Base-by-base conservation (phyloP, 2,329 filamentous ascomycete genomes). In the Ambrosiella beaveri region DNA sequence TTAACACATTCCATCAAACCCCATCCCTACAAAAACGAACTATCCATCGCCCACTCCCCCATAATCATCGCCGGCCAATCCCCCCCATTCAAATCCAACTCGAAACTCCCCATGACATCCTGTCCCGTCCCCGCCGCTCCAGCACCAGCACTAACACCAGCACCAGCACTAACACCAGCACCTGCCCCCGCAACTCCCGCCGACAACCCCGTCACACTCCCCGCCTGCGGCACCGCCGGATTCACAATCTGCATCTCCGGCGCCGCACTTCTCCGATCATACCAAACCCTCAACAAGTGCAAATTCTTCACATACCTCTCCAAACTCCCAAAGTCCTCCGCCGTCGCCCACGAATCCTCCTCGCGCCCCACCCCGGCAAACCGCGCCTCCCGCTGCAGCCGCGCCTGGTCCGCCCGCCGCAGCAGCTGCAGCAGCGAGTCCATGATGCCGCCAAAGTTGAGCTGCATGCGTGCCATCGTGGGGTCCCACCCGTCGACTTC, bases 401-500 rank as follows among this genome's bases (percentile, higher is more conserved):
- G 54, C 3, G 58, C 49, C 49, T 57, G 54, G 40, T 60, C 58
- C 8, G 58, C 58, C 17, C 58, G 58, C 3, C 58, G 54, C 39
- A 60, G 40, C 11, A 60, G 47, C 49, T 60, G 58, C 3, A 60
- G 50, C n/a, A 60, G 49, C 13, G 58, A 60, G 54, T 61, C 59
- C 59, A 59, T 57, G 13, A 60, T 57, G 36, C 38, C 44, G 11
- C 61, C 45, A n/a, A 61, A 61, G 51, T 61, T 58, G 15, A 62
- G 60, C 15, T 61, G 57, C 11, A 58, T 49, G 37, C 59, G 49
- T 8, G 58, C 62, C 4, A 60, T 45, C 5, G 52, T 54, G 19
- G 61, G 51, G 13, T 62, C 62, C 62, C 62, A 62, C 8, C 62
- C 62, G 13, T 61, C 61, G 8, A 59, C 53, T 44, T 62, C 61